Percentiles rank a stretch among this genome's conserved stretches.
Evolutionary conservation across 306 rosid genomes (phyloP).

Genomic region (Neltuma alba): DNA sequence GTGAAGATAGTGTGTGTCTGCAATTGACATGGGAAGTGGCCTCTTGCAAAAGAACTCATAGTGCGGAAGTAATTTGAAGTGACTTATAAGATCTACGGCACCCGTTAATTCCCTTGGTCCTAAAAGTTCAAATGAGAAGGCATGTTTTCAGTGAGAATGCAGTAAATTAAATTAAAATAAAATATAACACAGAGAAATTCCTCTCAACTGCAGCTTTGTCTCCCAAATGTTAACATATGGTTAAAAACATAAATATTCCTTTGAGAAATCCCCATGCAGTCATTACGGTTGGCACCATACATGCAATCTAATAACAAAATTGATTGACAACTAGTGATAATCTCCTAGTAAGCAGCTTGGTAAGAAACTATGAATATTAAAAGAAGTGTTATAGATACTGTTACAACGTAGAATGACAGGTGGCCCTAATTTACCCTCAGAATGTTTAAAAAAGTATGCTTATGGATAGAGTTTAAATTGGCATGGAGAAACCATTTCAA

Average conservation of each 20-base stretch:
- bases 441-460: background rate
- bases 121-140: slow-evolving; percentile 39
- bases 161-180: background rate
- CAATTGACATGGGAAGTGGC: slow-evolving; percentile 81
- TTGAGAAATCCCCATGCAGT: background rate
- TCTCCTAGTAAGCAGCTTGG: background rate
- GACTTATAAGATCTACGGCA: slow-evolving; percentile 89
- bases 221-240: background rate
- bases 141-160: slow-evolving; percentile 17
- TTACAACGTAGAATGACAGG: background rate
- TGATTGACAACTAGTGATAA: background rate
- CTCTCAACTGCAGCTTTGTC: background rate
- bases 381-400: background rate
- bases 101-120: slow-evolving; percentile 98
- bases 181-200: background rate
- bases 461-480: background rate
- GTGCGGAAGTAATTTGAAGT: slow-evolving; percentile 83
- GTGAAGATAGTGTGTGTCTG: slow-evolving; percentile 88
- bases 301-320: background rate
- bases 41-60: slow-evolving; percentile 96
- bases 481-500: background rate
- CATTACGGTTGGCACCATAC: background rate
- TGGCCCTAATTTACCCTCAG: background rate
- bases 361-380: background rate
- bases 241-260: background rate